A percentile compares a stretch with the other conserved stretches of the same genome.
Conservation (phyloP, 2,329 filamentous ascomycete genomes). For the Diaporthe citriasiana region DNA sequence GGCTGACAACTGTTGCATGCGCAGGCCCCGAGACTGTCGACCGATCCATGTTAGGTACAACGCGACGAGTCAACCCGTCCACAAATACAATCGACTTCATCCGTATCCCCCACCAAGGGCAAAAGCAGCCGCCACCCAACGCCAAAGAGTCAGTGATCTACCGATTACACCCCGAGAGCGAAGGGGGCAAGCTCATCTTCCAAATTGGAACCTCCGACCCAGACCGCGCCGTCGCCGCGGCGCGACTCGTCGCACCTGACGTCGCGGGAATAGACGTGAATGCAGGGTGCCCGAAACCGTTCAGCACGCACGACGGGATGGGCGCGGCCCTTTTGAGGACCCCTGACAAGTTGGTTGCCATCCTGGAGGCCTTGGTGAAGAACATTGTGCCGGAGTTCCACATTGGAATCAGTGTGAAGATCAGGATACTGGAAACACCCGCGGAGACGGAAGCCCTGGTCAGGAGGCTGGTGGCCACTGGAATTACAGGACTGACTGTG, state of each 20-base stretch:
- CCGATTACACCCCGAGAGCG: constrained; percentile 82
- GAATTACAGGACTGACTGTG: constrained; percentile 91
- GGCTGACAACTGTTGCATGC: constrained; percentile 33
- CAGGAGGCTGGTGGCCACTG: constrained; percentile 82
- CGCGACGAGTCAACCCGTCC: constrained; percentile 79
- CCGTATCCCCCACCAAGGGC: constrained; percentile 79
- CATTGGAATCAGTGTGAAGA: constrained; percentile 98
- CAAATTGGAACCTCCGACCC: constrained; percentile 93
- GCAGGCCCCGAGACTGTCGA: constrained; percentile 94
- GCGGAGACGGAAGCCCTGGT: constrained; percentile 85
- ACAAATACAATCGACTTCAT: constrained; percentile 89
- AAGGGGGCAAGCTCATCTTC: constrained; percentile 84
- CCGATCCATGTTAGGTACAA: constrained; percentile 89
- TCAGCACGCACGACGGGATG: constrained; percentile 95
- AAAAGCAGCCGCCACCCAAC: constrained; percentile 68
- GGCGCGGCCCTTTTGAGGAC: constrained; percentile 90
- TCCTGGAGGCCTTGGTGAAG: constrained; percentile 79
- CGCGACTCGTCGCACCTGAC: constrained; percentile 85
- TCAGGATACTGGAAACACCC: constrained; percentile 83
- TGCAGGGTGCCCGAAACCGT: constrained; percentile 97
- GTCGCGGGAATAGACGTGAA: constrained; percentile 97
- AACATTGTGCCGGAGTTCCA: constrained; percentile 83
- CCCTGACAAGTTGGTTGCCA: constrained; percentile 85
- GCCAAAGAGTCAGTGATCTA: constrained; percentile 81
- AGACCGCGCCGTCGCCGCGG: constrained; percentile 85